phyloP scores from a whole-genome alignment of 2,329 filamentous ascomycete species.

The Venturia pyrina region DNA sequence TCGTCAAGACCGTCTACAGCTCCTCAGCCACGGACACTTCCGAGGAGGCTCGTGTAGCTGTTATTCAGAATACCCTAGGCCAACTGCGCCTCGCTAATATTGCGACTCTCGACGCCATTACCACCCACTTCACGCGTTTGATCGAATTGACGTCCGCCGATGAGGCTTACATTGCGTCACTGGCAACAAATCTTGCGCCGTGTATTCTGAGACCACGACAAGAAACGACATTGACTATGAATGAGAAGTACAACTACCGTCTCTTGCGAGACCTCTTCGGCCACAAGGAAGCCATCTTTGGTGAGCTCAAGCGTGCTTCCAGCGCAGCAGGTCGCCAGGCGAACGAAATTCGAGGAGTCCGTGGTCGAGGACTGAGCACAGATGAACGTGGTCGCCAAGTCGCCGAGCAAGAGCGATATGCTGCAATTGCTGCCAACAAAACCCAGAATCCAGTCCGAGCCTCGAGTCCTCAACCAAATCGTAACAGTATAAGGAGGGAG shows the following conservation, averaged over 20 bases:
- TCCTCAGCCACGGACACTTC: constrained; percentile 67
- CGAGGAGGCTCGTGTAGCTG: constrained; percentile 71
- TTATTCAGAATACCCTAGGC: constrained; percentile 90
- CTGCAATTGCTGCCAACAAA: constrained; percentile 49
- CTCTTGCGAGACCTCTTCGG: constrained; percentile 85
- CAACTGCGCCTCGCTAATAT: constrained; percentile 95
- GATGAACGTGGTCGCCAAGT: constrained; percentile 92
- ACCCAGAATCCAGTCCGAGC: constrained; percentile 48
- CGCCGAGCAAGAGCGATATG: constrained; percentile 86
- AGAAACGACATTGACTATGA: constrained; percentile 86
- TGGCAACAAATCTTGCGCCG: constrained; percentile 67
- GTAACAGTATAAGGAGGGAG: constrained; percentile 15
- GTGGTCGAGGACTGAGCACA: constrained; percentile 76
- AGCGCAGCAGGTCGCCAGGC: constrained; percentile 46
- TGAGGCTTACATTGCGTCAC: constrained; percentile 66
- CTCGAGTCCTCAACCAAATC: constrained; percentile 55
- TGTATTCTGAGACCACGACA: constrained; percentile 80
- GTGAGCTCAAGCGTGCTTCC: constrained; percentile 85
- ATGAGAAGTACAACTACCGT: constrained; percentile 86
- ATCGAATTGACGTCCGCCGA: constrained; percentile 96
- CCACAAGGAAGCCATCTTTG: constrained; percentile 92
- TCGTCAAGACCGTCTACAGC: constrained; percentile 92
- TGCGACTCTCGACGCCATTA: constrained; percentile 93
- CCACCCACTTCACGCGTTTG: constrained; percentile 94
- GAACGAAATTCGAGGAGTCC: neutral